phyloP scores from a whole-genome alignment of 371 early-diverging fungal genomes.

The Entomophthora muscae region DNA sequence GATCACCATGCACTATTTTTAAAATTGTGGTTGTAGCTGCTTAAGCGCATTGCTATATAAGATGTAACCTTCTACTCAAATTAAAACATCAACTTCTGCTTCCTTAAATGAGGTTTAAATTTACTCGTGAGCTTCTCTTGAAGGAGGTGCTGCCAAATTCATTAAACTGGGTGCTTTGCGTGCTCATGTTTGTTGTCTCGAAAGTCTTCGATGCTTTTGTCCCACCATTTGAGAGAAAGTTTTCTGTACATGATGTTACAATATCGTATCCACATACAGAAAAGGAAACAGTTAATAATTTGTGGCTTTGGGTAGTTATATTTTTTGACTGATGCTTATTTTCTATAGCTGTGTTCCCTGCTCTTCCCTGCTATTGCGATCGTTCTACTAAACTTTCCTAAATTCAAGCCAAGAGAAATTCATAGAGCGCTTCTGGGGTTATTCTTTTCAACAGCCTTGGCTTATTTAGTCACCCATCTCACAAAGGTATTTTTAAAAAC shows the following conservation, averaged over 20 bases:
- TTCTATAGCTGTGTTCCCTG: too few species aligned
- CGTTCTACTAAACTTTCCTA: conserved; percentile 27
- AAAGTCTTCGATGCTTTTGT: conserved; percentile 27
- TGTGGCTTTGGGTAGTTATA: conserved; percentile 25
- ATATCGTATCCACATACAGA: conserved; percentile 41
- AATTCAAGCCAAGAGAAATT: conserved; percentile 23
- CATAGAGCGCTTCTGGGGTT: too few species aligned
- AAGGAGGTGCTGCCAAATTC: neutral
- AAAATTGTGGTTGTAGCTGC: too few species aligned
- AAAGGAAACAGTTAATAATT: conserved; percentile 37
- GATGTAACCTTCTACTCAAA: too few species aligned
- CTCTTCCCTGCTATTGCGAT: conserved; percentile 30
- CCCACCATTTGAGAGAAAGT: conserved; percentile 47
- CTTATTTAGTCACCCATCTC: too few species aligned
- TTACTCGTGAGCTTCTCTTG: too few species aligned
- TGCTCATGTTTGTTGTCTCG: neutral
- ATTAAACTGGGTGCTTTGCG: neutral
- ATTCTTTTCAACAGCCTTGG: too few species aligned
- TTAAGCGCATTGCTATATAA: too few species aligned
- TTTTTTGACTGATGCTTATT: neutral
- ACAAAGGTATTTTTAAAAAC: neutral
- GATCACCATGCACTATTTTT: too few species aligned
- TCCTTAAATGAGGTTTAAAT: too few species aligned
- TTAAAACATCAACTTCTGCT: too few species aligned
- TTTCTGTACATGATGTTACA: conserved; percentile 43